Evolutionary conservation across 2,329 filamentous ascomycete species (phyloP).

Genomic region (Oidium heveae): DNA sequence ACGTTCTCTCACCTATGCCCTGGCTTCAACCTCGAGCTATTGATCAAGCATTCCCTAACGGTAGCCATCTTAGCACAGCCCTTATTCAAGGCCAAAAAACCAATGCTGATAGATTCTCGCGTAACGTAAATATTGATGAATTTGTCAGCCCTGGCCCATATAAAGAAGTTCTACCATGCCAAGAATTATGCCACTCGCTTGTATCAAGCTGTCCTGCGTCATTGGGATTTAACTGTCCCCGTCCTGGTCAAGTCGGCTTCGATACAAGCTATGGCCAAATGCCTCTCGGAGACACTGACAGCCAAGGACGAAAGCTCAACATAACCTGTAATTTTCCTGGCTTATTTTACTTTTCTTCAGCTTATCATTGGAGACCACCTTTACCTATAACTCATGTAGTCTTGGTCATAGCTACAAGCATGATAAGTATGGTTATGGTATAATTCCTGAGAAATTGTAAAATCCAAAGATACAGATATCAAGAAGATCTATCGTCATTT

Average conservation of each 20-base stretch:
- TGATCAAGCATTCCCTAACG: slow-evolving; percentile 43
- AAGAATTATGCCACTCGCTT: slow-evolving; percentile 66
- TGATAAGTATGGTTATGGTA: no score
- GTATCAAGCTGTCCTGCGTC: slow-evolving; percentile 62
- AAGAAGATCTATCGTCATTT: no score
- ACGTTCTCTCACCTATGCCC: slow-evolving; percentile 34
- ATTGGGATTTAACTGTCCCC: slow-evolving; percentile 54
- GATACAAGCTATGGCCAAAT: slow-evolving; percentile 21
- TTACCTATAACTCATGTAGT: no score
- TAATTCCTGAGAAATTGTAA: no score
- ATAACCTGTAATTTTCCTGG: slow-evolving; percentile 36
- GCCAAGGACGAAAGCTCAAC: slow-evolving; percentile 3
- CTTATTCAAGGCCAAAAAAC: slow-evolving; percentile 15
- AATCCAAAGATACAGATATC: no score
- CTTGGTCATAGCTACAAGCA: no score
- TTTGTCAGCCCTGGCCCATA: slow-evolving; percentile 63
- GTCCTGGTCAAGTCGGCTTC: slow-evolving; percentile 17
- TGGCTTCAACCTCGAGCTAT: slow-evolving; percentile 42
- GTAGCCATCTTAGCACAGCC: slow-evolving; percentile 22
- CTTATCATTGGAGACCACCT: no score
- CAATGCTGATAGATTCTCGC: slow-evolving; percentile 18
- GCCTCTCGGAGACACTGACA: slow-evolving; percentile 13
- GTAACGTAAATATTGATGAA: slow-evolving; percentile 49
- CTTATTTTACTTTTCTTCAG: slow-evolving; percentile 23
- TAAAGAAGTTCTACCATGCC: slow-evolving; percentile 74